A percentile compares a stretch with the other conserved stretches of the same genome.
Evolutionary conservation across 2,329 filamentous ascomycete species (phyloP).

Genomic region (Fusarium verrucosum): DNA sequence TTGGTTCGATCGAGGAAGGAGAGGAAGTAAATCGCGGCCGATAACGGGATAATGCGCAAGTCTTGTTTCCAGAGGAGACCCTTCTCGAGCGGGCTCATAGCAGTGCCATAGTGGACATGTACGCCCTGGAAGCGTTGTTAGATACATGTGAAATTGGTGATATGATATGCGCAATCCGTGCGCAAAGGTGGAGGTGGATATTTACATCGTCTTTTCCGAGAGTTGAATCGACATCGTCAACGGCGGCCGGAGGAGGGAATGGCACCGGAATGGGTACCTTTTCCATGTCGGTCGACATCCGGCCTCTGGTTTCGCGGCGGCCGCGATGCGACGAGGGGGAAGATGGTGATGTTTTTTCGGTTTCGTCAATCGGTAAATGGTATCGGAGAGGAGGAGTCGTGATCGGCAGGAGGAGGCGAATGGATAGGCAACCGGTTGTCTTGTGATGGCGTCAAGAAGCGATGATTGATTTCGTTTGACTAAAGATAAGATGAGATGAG

Average conservation of each 20-base stretch:
- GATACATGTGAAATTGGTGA: neutral
- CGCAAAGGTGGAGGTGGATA: neutral
- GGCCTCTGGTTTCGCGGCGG: slow-evolving; percentile 22
- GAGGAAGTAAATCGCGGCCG: slow-evolving; percentile 71
- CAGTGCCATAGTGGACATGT: slow-evolving; percentile 31
- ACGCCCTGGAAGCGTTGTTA: slow-evolving; percentile 33
- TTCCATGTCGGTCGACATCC: slow-evolving; percentile 33
- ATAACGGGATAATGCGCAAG: slow-evolving; percentile 69
- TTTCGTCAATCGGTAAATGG: neutral
- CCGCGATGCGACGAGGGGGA: slow-evolving; percentile 11
- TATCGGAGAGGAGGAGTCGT: neutral
- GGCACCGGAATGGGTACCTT: slow-evolving; percentile 37
- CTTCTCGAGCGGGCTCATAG: slow-evolving; percentile 47
- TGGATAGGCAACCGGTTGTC: neutral
- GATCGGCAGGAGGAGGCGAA: slow-evolving; percentile 25
- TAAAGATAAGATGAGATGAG: slow-evolving; percentile 14
- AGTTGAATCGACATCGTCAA: slow-evolving; percentile 43
- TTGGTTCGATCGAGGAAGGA: slow-evolving; percentile 75
- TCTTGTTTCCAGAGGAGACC: slow-evolving; percentile 67
- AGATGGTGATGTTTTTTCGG: slow-evolving; percentile 5
- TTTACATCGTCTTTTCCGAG: slow-evolving; percentile 40
- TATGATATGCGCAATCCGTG: neutral
- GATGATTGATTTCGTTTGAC: neutral
- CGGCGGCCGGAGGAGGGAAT: slow-evolving; percentile 41
- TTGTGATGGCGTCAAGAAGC: slow-evolving; percentile 4